These are phyloP conservation scores for Yarrowia galli DNA, from an alignment of 1,139 yeast species.

Conservation along the genomic window DNA sequence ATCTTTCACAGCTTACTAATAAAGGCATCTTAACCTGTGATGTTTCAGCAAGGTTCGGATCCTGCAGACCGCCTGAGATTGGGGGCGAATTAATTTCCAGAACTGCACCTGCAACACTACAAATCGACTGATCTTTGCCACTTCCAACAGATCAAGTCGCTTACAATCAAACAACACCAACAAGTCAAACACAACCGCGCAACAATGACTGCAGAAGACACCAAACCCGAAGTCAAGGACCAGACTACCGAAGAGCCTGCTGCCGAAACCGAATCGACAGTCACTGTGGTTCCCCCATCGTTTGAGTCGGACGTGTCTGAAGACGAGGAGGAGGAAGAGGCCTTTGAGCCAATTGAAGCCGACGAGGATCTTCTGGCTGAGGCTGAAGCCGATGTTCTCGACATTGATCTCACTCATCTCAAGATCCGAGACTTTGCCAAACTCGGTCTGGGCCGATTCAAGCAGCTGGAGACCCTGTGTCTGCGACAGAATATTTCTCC, in stretches of 20 bases:
- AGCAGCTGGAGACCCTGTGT: constrained; percentile 59
- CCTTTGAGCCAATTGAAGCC: constrained; percentile 34
- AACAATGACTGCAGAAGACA: constrained; percentile 16
- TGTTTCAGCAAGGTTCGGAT: constrained; percentile 7
- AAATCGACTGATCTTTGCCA: not conserved
- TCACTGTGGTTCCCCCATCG: constrained; percentile 6
- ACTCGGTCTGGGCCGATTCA: constrained; percentile 59
- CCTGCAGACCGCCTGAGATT: constrained; percentile 17
- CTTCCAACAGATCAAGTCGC: not conserved
- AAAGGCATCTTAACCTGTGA: constrained; percentile 30
- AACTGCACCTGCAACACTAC: constrained; percentile 18
- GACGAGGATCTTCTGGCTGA: constrained; percentile 33
- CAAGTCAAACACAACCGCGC: not conserved
- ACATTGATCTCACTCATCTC: constrained; percentile 78
- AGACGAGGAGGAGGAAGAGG: constrained; percentile 31
- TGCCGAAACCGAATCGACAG: constrained; percentile 1
- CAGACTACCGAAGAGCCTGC: not conserved
- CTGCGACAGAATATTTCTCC: constrained; percentile 86
- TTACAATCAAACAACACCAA: not conserved
- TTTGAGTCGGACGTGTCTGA: constrained; percentile 31
- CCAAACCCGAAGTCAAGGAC: constrained; percentile 8
- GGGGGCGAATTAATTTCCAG: constrained; percentile 23
- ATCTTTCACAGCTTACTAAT: not conserved
- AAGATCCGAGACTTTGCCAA: constrained; percentile 74
- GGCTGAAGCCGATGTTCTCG: constrained; percentile 11